phyloP scores from a whole-genome alignment of 306 rosid species.

The Vicia faba region DNA sequence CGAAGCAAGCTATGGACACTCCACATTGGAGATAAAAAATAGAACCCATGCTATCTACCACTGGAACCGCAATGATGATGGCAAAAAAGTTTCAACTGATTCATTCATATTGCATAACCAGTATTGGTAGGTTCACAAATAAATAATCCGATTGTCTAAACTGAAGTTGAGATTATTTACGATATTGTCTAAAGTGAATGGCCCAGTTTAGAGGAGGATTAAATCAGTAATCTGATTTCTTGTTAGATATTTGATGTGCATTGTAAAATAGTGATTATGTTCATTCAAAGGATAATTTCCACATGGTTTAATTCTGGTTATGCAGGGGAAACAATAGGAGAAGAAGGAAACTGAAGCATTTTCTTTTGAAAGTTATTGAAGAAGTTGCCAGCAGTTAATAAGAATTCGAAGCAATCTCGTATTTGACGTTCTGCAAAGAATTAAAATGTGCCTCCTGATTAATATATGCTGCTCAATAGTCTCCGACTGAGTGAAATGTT shows the following conservation, averaged over 20 bases:
- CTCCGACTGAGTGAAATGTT: slow-evolving; percentile 29
- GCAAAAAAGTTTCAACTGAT: slow-evolving; percentile 73
- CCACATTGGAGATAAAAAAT: slow-evolving; percentile 78
- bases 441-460: slow-evolving; percentile 1
- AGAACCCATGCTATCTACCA: slow-evolving; percentile 91
- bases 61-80: slow-evolving; percentile 97
- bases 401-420: slow-evolving; percentile 6
- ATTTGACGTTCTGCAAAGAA: slow-evolving; percentile 15
- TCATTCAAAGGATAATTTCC: slow-evolving; percentile 14
- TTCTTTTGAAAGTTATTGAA: slow-evolving; percentile 41
- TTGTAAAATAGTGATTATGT: background rate
- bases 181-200: background rate
- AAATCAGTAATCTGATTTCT: background rate
- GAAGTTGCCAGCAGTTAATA: slow-evolving; percentile 31
- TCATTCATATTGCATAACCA: slow-evolving; percentile 77
- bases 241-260: background rate
- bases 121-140: slow-evolving; percentile 62
- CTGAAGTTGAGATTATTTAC: background rate
- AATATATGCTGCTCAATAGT: slow-evolving; percentile 28
- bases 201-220: background rate
- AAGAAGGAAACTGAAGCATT: slow-evolving; percentile 65
- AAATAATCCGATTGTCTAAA: background rate
- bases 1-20: slow-evolving; percentile 97
- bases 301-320: slow-evolving; percentile 31
- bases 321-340: slow-evolving; percentile 69